Conservation (phyloP, 345 rosid species). For the Arabidopsis arenosa region DNA sequence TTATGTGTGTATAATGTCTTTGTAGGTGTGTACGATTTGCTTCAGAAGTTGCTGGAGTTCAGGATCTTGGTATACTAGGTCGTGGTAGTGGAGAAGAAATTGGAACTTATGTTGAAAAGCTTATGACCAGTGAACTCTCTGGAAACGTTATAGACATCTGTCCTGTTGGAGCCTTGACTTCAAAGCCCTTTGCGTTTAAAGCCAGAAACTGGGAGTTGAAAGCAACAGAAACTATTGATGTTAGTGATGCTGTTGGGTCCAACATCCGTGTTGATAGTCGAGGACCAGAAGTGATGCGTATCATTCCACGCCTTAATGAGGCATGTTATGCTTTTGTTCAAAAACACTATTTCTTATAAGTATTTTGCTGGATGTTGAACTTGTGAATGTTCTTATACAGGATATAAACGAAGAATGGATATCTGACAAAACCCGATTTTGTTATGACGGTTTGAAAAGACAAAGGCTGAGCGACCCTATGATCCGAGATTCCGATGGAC, state of each 20-base stretch:
- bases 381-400: constrained; percentile 52
- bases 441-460: constrained; percentile 97
- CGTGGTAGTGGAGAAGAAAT: constrained; percentile 99
- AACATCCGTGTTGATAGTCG: constrained; percentile 96
- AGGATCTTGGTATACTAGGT: constrained; percentile 98
- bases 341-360: background rate
- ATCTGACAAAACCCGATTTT: constrained; percentile 96
- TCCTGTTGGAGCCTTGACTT: constrained; percentile 98
- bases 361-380: constrained; percentile 23
- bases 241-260: constrained; percentile 95
- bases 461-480: constrained; percentile 99
- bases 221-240: constrained; percentile 96
- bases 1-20: constrained; percentile 32
- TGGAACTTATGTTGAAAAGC: constrained; percentile 97
- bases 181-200: constrained; percentile 98
- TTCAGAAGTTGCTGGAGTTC: constrained; percentile 93
- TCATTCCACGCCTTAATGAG: constrained; percentile 92
- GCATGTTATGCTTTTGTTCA: constrained; percentile 43
- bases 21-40: constrained; percentile 98
- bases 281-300: constrained; percentile 99
- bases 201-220: constrained; percentile 99
- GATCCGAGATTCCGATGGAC: constrained; percentile 93
- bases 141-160: constrained; percentile 98
- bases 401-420: constrained; percentile 99
- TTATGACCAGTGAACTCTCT: constrained; percentile 99